phyloP scores from a whole-genome alignment of 352 stramenopile genomes.

The Phytophthora pseudosyringae region DNA sequence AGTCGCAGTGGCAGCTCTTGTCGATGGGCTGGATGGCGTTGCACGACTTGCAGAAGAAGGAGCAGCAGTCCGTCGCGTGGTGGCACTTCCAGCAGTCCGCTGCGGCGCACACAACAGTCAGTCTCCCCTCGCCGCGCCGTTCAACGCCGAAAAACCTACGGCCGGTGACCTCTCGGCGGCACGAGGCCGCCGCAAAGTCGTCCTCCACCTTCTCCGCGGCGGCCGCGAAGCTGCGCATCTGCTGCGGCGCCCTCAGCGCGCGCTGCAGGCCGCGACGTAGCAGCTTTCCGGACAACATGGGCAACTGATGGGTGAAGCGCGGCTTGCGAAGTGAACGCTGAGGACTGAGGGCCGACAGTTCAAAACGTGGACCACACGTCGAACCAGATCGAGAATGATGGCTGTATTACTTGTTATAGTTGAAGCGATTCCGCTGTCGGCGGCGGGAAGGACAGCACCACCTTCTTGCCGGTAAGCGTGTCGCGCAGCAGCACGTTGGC shows the following conservation, averaged over 20 bases:
- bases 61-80: slow-evolving; percentile 80
- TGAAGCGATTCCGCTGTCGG: slow-evolving; percentile 20
- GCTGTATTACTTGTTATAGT: neutral
- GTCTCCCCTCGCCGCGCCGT: neutral
- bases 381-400: neutral
- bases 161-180: slow-evolving; percentile 19
- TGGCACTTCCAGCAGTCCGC: slow-evolving; percentile 86
- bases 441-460: slow-evolving; percentile 80
- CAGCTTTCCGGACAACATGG: slow-evolving; percentile 38
- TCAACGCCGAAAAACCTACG: slow-evolving; percentile 30
- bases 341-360: neutral
- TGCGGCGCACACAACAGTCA: slow-evolving; percentile 21
- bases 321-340: slow-evolving; percentile 11
- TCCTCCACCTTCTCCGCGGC: slow-evolving; percentile 41
- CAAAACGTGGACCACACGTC: slow-evolving; percentile 12
- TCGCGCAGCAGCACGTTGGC: slow-evolving; percentile 79
- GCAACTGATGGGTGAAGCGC: slow-evolving; percentile 17
- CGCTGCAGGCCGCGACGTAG: slow-evolving; percentile 41
- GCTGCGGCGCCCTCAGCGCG: slow-evolving; percentile 18
- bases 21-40: slow-evolving; percentile 82
- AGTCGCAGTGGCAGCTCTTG: slow-evolving; percentile 75
- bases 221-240: slow-evolving; percentile 25
- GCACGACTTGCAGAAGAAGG: slow-evolving; percentile 84
- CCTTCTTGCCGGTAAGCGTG: slow-evolving; percentile 83
- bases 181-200: slow-evolving; percentile 13